These are phyloP conservation scores for Trichoderma sp. DNA, from an alignment of 2,329 filamentous ascomycete species.

Conservation along the genomic window DNA sequence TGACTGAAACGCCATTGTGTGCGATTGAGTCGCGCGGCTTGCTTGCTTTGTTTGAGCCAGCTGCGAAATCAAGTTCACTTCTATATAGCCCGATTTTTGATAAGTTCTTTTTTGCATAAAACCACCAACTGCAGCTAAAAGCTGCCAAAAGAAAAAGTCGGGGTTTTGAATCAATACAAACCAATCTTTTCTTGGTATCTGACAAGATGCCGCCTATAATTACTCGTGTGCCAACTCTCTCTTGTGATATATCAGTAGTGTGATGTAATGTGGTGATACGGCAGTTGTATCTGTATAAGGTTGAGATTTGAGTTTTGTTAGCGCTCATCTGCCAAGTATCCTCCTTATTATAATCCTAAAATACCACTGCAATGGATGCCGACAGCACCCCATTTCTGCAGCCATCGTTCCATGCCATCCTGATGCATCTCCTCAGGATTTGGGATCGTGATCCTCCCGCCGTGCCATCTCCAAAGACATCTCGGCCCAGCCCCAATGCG, in stretches of 20 bases:
- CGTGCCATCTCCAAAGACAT: neutral
- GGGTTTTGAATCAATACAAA: conserved; percentile 15
- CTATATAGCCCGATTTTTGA: neutral
- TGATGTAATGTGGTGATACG: neutral
- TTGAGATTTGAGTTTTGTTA: neutral
- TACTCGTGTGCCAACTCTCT: neutral
- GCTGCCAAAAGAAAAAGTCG: conserved; percentile 3
- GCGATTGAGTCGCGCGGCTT: conserved; percentile 6
- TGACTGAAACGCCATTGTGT: no score
- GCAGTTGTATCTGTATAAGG: neutral
- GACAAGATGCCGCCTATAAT: conserved; percentile 16
- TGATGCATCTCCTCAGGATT: neutral
- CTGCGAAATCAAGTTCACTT: conserved; percentile 20
- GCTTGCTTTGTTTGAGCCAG: neutral
- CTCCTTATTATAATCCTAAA: neutral
- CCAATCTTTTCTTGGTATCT: neutral
- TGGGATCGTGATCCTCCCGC: neutral
- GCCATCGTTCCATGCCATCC: neutral
- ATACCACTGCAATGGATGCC: neutral
- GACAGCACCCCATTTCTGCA: neutral
- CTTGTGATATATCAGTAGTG: neutral
- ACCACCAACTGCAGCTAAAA: conserved; percentile 8
- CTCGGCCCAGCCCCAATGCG: neutral
- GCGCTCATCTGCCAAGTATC: neutral
- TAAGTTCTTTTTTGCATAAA: neutral